Conservation (phyloP, 2,329 filamentous ascomycete genomes). For the Venturia aucupariae region DNA sequence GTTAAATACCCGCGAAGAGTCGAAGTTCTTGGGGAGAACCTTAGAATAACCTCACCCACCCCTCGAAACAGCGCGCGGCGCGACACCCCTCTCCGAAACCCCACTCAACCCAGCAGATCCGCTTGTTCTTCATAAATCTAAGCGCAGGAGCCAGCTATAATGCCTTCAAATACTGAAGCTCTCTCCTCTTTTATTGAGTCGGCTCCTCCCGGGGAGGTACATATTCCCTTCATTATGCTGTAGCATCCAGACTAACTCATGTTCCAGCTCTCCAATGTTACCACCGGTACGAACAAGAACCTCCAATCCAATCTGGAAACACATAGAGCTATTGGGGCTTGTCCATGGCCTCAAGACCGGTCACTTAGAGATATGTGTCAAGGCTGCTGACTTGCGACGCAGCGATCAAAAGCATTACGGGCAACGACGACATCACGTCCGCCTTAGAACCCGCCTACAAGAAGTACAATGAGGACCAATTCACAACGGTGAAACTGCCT, state of each 20-base stretch:
- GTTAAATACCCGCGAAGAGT: no score
- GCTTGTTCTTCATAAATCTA: background rate
- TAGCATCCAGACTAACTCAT: conserved; percentile 19
- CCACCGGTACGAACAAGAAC: conserved; percentile 55
- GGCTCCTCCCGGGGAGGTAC: conserved; percentile 92
- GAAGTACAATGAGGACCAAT: conserved; percentile 95
- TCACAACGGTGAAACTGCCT: conserved; percentile 79
- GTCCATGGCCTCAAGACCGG: background rate
- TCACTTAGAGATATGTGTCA: background rate
- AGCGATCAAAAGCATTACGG: conserved; percentile 86
- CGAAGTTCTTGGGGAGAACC: no score
- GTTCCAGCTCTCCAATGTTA: conserved; percentile 71
- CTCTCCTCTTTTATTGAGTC: conserved; percentile 78
- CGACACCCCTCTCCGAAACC: background rate
- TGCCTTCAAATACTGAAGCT: conserved; percentile 24
- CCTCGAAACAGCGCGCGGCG: no score
- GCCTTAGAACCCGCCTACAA: conserved; percentile 76
- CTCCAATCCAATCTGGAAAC: background rate
- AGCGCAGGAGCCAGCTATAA: background rate
- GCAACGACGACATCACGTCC: conserved; percentile 57
- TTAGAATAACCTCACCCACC: no score
- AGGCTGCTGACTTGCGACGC: conserved; percentile 14
- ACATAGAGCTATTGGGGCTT: background rate
- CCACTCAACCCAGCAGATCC: no score
- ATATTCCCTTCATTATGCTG: conserved; percentile 22